A percentile compares a stretch with the other conserved stretches of the same genome.
Evolutionary conservation across 257 asterid species (phyloP).

Genomic region (Salvia miltiorrhiza): DNA sequence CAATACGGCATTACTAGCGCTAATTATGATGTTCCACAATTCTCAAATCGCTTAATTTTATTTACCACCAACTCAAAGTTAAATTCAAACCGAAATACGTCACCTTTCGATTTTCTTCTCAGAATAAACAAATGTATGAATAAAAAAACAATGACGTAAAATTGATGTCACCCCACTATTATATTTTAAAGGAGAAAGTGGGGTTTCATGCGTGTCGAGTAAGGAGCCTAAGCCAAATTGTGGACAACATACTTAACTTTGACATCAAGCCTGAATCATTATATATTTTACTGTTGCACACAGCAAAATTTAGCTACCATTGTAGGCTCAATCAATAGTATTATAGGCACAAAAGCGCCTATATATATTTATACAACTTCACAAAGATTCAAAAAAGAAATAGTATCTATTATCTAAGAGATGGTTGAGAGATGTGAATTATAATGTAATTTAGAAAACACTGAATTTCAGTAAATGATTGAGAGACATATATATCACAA

Average conservation of each 20-base stretch:
- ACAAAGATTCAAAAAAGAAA: too few relatives aligned
- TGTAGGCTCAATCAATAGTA: slow-evolving; percentile 23
- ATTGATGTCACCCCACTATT: slow-evolving; percentile 22
- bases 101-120: neutral
- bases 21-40: neutral
- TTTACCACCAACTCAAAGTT: neutral
- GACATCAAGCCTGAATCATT: slow-evolving; percentile 67
- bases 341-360: neutral
- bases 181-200: slow-evolving; percentile 13
- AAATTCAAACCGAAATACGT: neutral
- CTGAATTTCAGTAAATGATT: too few relatives aligned
- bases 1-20: slow-evolving; percentile 27
- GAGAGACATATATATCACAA: too few relatives aligned
- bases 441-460: too few relatives aligned
- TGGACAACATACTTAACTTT: slow-evolving; percentile 68
- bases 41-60: neutral
- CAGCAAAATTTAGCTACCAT: slow-evolving; percentile 8
- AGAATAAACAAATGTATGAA: neutral
- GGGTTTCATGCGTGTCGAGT: slow-evolving; percentile 37
- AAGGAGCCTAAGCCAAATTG: slow-evolving; percentile 22
- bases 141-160: slow-evolving; percentile 17
- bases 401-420: too few relatives aligned
- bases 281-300: slow-evolving; percentile 15
- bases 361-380: neutral
- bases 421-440: too few relatives aligned